A percentile compares a stretch with the other conserved stretches of the same genome.
Evolutionary conservation across 257 asterid species (phyloP).

Genomic region (Plantago ovata): DNA sequence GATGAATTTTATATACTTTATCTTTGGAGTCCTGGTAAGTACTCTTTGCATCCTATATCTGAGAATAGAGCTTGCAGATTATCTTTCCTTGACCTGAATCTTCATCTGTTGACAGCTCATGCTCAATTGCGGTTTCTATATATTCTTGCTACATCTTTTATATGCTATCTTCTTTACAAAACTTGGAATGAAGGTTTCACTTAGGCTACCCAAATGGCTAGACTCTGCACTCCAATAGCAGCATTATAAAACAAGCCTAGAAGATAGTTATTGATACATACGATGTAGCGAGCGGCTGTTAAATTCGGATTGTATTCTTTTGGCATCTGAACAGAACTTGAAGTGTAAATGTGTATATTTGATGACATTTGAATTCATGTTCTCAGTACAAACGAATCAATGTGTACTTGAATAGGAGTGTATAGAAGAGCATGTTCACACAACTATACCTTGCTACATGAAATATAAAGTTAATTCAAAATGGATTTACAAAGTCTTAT

Average conservation of each 20-base stretch:
- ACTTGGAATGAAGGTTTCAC: constrained; percentile 72
- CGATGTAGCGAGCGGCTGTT: too few relatives aligned
- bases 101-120: constrained; percentile 54
- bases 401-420: too few relatives aligned
- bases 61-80: constrained; percentile 8
- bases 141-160: constrained; percentile 75
- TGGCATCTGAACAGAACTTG: too few relatives aligned
- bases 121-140: constrained; percentile 66
- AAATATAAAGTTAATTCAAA: too few relatives aligned
- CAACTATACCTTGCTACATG: too few relatives aligned
- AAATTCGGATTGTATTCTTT: too few relatives aligned
- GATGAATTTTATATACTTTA: constrained; percentile 62
- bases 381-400: too few relatives aligned
- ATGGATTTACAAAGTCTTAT: too few relatives aligned
- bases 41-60: not conserved
- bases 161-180: constrained; percentile 78
- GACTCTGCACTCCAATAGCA: constrained; percentile 42
- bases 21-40: constrained; percentile 80
- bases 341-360: too few relatives aligned
- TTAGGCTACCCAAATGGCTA: constrained; percentile 81
- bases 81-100: not conserved
- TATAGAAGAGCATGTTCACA: too few relatives aligned
- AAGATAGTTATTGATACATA: too few relatives aligned
- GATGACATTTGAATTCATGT: too few relatives aligned
- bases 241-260: not conserved